Base-by-base conservation (phyloP, 2,329 filamentous ascomycete species). In the Paramyrothecium roridum region DNA sequence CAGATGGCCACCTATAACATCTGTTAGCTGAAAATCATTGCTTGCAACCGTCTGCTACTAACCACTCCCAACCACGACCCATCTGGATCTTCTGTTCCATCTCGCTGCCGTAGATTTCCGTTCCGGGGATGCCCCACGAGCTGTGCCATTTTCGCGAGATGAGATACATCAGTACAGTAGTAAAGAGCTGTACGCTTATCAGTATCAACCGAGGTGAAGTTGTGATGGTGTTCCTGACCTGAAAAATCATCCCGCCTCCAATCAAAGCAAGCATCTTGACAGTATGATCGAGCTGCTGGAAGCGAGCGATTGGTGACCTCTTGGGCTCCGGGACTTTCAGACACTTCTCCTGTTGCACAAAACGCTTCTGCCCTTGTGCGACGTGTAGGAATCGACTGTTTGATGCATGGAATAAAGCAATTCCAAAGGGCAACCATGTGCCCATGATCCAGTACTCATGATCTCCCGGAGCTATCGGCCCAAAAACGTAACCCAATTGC, bases 381-480 rank as follows among this genome's bases (percentile, higher is more conserved):
- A 86, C 75, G 59, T 85, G 73, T 19, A 86, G 76, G 53, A 88
- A 83, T 54, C 83, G 82, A 62, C 76, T 80, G 65, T 87, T 86
- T 57, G 81, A 81, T 21, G 83, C 85, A 63, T 88, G 85, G 64
- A 88, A 88, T 6, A 89, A 70, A 8, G 83, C 85, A 54, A 89
- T 83, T 22, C 86, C 85, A 50, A 84, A 79, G 12, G 86, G 86
- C 3, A 88, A 73, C 66, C 83, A 86, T 54, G 84, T 75, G 58
- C 81, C 80, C 86, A 89, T 89, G 67, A 86, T 78, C 83, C 85
- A 89, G 66, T 78, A 89, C 67, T 87, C 82, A 17, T 75, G 74
- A 20, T 77, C 72, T 52, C 82, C 82, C 0, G 83, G 80, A 52
- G 72, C 69, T 2, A 77, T 57, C 2, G 73, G 67, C 2, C 70